A percentile compares a stretch with the other conserved stretches of the same genome.
Conservation (phyloP, 2,329 filamentous ascomycete genomes). For the Apiospora koreana region DNA sequence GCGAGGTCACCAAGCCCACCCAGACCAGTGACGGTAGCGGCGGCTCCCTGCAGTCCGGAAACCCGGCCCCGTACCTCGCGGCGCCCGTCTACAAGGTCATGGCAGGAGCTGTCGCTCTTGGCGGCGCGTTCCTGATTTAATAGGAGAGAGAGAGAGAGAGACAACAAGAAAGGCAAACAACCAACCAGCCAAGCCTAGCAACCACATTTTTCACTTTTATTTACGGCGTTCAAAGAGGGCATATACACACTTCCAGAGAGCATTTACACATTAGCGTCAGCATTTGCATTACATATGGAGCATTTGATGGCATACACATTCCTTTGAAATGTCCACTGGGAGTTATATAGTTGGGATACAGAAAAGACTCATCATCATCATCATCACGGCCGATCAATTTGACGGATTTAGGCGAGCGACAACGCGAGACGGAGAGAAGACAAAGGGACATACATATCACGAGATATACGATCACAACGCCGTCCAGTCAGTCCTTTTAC, state of each 20-base stretch:
- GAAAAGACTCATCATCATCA: neutral
- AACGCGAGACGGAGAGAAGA: neutral
- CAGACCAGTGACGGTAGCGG: constrained; percentile 14
- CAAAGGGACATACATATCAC: neutral
- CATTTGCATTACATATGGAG: constrained; percentile 21
- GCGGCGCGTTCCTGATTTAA: constrained; percentile 24
- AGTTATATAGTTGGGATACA: constrained; percentile 22
- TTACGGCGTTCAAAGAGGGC: constrained; percentile 18
- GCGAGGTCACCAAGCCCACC: constrained; percentile 19
- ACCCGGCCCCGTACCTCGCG: constrained; percentile 17
- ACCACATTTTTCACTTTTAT: neutral
- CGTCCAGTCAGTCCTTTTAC: neutral
- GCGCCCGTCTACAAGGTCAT: constrained; percentile 23
- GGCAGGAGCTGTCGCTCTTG: constrained; percentile 25
- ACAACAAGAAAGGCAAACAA: neutral
- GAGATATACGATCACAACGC: neutral
- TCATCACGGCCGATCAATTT: neutral
- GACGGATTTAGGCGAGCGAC: neutral
- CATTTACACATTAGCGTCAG: constrained; percentile 17
- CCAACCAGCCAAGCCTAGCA: neutral
- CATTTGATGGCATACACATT: constrained; percentile 26
- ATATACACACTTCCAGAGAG: neutral
- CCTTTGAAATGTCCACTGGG: constrained; percentile 21
- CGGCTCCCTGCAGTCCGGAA: constrained; percentile 29
- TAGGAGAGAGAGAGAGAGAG: neutral